A percentile compares a stretch with the other conserved stretches of the same genome.
Evolutionary conservation across 2,329 filamentous ascomycete species (phyloP).

Genomic region (Ophiostoma himal-ulmi): DNA sequence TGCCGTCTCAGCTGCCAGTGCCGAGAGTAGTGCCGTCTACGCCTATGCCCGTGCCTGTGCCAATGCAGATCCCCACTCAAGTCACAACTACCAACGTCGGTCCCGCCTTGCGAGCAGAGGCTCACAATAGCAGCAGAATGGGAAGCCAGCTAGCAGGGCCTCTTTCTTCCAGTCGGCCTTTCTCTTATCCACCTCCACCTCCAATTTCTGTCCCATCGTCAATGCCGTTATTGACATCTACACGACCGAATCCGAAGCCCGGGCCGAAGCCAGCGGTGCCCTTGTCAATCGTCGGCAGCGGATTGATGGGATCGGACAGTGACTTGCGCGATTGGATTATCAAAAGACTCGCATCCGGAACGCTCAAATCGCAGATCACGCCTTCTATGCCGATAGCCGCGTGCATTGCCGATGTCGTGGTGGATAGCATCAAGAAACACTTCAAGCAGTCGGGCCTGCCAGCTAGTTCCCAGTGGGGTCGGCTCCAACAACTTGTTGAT

Average conservation of each 20-base stretch:
- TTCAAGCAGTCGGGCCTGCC: slow-evolving; percentile 21
- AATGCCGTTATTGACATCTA: not conserved
- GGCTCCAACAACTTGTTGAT: slow-evolving; percentile 6
- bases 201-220: not conserved
- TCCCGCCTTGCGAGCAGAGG: not conserved
- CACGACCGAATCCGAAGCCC: not conserved
- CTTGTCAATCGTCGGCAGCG: not conserved
- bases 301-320: not conserved
- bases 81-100: not conserved
- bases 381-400: not conserved
- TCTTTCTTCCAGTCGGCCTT: not conserved
- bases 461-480: slow-evolving; percentile 32
- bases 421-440: not conserved
- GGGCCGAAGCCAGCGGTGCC: not conserved
- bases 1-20: not conserved
- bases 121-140: not conserved
- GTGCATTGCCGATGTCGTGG: slow-evolving; percentile 15
- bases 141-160: too few relatives aligned
- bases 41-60: not conserved
- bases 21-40: not conserved
- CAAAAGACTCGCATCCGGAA: not conserved
- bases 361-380: not conserved
- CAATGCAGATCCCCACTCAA: slow-evolving; percentile 19
- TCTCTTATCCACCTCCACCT: not conserved
- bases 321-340: slow-evolving; percentile 9